A percentile compares a stretch with the other conserved stretches of the same genome.
These are phyloP conservation scores for Pigoraptor vietnamica DNA, from an alignment of 78 protist genomes.

Conservation along the genomic window DNA sequence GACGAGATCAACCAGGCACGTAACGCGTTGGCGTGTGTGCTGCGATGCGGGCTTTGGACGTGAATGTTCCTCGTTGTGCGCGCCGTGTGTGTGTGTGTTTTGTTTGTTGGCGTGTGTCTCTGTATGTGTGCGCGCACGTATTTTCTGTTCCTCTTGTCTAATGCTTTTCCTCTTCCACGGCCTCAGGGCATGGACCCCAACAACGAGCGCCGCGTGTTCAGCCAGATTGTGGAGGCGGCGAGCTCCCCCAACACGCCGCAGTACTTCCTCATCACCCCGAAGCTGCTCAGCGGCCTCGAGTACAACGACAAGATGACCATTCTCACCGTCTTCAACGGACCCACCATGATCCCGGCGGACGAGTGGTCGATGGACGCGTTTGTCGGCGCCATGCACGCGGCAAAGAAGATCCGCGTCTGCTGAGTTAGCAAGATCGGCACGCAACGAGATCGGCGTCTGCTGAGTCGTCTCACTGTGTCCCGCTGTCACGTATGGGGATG, in stretches of 20 bases:
- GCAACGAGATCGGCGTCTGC: too few species aligned
- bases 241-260: constrained; percentile 36
- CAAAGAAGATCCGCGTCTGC: too few species aligned
- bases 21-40: neutral
- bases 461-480: too few species aligned
- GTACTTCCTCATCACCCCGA: constrained; percentile 88
- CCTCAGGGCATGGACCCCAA: constrained; percentile 80
- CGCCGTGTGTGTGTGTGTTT: neutral
- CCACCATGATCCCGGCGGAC: constrained; percentile 43
- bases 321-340: constrained; percentile 75
- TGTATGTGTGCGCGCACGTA: too few species aligned
- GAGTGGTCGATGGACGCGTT: too few species aligned
- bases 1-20: constrained; percentile 85
- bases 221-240: constrained; percentile 51
- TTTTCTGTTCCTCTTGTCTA: neutral
- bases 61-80: neutral
- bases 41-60: neutral
- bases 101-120: neutral
- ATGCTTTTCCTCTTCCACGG: neutral
- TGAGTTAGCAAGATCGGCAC: too few species aligned
- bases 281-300: constrained; percentile 68
- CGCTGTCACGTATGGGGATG: too few species aligned
- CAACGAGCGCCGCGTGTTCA: constrained; percentile 78
- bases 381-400: too few species aligned
- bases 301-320: constrained; percentile 52